These are phyloP conservation scores for Leishmania amazonensis DNA, from an alignment of 208 protist genomes.

Conservation along the genomic window DNA sequence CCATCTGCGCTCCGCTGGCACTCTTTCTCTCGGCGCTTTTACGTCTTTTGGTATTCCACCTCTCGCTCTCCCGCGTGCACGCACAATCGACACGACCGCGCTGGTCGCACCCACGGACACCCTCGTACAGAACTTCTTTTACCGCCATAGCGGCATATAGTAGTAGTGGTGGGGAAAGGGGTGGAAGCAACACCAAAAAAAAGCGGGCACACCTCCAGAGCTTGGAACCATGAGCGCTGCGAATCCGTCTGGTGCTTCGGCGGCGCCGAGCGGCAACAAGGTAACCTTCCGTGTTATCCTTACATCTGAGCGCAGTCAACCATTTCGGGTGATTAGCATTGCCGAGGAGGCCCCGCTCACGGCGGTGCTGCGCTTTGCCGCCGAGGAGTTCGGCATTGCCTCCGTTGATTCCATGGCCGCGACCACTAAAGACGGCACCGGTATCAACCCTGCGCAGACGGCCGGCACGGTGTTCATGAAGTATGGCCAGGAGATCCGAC, in stretches of 20 bases:
- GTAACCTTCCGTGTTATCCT: slow-evolving; percentile 85
- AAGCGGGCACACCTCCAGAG: too few species aligned
- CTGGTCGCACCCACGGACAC: background rate
- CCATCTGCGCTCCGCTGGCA: background rate
- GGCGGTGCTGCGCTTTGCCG: slow-evolving; percentile 94
- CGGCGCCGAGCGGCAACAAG: slow-evolving; percentile 52
- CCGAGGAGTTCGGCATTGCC: slow-evolving; percentile 91
- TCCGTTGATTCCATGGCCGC: slow-evolving; percentile 84
- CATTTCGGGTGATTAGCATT: slow-evolving; percentile 91
- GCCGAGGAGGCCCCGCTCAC: slow-evolving; percentile 96
- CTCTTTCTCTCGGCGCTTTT: background rate
- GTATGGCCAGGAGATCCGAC: slow-evolving; percentile 94
- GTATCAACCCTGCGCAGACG: slow-evolving; percentile 95
- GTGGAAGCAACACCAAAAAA: too few species aligned
- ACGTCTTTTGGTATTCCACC: background rate
- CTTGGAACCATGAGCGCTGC: slow-evolving; percentile 7
- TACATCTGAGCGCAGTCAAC: slow-evolving; percentile 82
- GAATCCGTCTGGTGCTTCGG: background rate
- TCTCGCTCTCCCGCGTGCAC: background rate
- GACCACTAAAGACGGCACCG: slow-evolving; percentile 94
- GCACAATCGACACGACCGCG: background rate
- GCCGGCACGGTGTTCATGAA: slow-evolving; percentile 95
- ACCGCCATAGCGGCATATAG: too few species aligned
- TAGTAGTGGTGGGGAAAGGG: too few species aligned
- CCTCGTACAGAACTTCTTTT: too few species aligned